Base-by-base conservation (phyloP, 2,329 filamentous ascomycete species). In the Westerdykella ornata region DNA sequence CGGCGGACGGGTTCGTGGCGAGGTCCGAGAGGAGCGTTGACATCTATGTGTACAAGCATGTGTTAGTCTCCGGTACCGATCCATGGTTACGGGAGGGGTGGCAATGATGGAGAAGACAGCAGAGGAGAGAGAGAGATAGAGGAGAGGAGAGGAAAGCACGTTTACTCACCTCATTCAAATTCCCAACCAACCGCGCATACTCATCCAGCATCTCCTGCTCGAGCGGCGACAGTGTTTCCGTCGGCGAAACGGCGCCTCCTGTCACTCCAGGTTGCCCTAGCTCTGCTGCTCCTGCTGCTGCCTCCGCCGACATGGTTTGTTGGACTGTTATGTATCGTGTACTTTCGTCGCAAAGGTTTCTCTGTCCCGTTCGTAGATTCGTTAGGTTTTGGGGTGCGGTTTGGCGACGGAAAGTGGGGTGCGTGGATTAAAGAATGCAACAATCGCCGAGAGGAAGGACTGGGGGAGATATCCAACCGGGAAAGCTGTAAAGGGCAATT, bases 131-230 rank as follows among this genome's bases (percentile, higher is more conserved):
- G 33, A 6, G 28, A 26, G 29, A 22, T 14, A 40, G 31, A 38
- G 35, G 11, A 38, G 22, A 39, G 20, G 38, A 42, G 20, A n/a
- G n/a, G n/a, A n/a, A n/a, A n/a, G n/a, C n/a, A n/a, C n/a, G n/a
- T n/a, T n/a, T 14, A 57, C 68, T 44, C 68, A 90, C 92, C 70
- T 84, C 84, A 59, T 94, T 94, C 76, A 98, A 83, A 62, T 97
- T 98, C 54, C 84, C 83, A 0, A 90, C 79, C 22, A 98, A 70
- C 12, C 84, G 77, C 53, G 90, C 81, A 61, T 98, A 98, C 67
- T 98, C 92, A 47, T 97, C 88, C 1, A 98, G 74, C 1, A 98
- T 84, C 62, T 97, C 88, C 66, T 95, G 89, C 70, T 98, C 89
- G 6, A 94, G 77, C 4, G 88, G 84, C 1, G 82, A 77, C 47